These are phyloP conservation scores for Asterochloris sp. DNA, from an alignment of 139 green algal species.

Conservation along the genomic window DNA sequence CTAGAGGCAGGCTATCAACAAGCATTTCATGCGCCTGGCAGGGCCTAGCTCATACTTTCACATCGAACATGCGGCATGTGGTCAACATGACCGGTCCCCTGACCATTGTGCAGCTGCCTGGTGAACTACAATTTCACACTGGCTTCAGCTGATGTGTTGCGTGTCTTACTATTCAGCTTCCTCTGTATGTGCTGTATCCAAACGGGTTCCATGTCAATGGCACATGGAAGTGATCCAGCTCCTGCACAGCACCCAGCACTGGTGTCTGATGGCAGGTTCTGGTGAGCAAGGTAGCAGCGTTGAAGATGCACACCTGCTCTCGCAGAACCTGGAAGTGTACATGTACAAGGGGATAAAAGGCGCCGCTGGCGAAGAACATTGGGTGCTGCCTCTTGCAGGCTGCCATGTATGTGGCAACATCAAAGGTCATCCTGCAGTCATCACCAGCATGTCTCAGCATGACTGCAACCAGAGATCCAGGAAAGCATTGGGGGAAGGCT, in stretches of 20 bases:
- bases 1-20: too few species aligned
- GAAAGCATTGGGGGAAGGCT: too few species aligned
- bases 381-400: constrained; percentile 2
- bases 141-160: too few species aligned
- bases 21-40: too few species aligned
- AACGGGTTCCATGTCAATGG: constrained; percentile 90
- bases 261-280: background rate
- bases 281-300: background rate
- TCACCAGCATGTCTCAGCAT: too few species aligned
- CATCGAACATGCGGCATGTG: too few species aligned
- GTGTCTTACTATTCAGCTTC: constrained; percentile 58
- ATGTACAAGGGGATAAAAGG: constrained; percentile 10
- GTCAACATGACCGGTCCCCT: too few species aligned
- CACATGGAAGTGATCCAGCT: constrained; percentile 89
- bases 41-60: too few species aligned
- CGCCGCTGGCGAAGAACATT: background rate
- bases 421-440: constrained; percentile 65
- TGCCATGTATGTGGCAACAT: constrained; percentile 63
- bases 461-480: too few species aligned
- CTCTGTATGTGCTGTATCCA: constrained; percentile 92
- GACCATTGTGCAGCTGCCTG: too few species aligned
- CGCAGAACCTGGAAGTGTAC: background rate
- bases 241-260: background rate
- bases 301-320: constrained; percentile 3
- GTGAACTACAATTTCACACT: too few species aligned